phyloP scores from a whole-genome alignment of 2,329 filamentous ascomycete species.

The Ploettnerulaceae sp. region DNA sequence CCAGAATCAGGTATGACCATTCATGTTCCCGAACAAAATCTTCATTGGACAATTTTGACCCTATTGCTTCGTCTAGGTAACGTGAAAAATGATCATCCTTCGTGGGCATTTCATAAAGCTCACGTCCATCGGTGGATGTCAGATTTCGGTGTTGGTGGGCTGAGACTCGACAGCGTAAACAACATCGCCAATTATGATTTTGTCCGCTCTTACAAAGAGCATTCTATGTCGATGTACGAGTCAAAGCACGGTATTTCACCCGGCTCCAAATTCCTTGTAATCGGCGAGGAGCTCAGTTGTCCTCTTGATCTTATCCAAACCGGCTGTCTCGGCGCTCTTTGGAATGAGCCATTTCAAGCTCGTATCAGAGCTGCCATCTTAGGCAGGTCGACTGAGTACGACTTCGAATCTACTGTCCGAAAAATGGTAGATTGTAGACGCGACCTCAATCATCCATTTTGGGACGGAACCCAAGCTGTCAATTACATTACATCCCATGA shows the following conservation, averaged over 20 bases:
- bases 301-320: conserved; percentile 17
- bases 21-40: too few species aligned
- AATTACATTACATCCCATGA: conserved; percentile 23
- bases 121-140: conserved; percentile 20
- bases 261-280: conserved; percentile 20
- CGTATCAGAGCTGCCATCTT: conserved; percentile 15
- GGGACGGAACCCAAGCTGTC: conserved; percentile 16
- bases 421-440: conserved; percentile 19
- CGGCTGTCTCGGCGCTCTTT: conserved; percentile 15
- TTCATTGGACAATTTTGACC: too few species aligned
- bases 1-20: conserved; percentile 14
- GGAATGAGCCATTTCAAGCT: conserved; percentile 20
- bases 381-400: conserved; percentile 4
- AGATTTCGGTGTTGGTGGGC: conserved; percentile 17
- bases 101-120: conserved; percentile 18
- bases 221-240: conserved; percentile 14
- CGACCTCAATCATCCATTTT: conserved; percentile 18
- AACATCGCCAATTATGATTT: conserved; percentile 22
- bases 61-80: too few species aligned
- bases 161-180: conserved; percentile 20
- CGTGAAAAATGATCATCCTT: conserved; percentile 9
- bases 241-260: conserved; percentile 9
- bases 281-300: conserved; percentile 20
- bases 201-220: conserved; percentile 19
- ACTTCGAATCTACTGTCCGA: conserved; percentile 18